These are phyloP conservation scores for Trichosporon sp. DNA, from an alignment of 1,284 basidiomycete genomes.

Conservation along the genomic window DNA sequence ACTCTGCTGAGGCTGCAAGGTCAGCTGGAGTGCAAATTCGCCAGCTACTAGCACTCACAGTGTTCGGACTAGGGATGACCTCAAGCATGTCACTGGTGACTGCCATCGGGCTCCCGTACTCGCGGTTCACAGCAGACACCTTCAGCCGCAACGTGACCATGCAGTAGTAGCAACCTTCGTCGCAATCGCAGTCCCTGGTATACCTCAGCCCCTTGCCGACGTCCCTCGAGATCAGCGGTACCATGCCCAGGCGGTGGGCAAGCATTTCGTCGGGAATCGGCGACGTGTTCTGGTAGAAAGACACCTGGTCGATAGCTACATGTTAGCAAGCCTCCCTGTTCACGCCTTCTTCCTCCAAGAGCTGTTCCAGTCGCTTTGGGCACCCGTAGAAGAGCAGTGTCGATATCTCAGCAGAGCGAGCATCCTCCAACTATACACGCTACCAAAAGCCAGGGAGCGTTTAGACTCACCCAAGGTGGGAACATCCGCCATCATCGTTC, in stretches of 20 bases:
- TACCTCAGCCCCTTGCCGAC: constrained; percentile 79
- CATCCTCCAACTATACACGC: not conserved
- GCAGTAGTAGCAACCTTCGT: constrained; percentile 51
- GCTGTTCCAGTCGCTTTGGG: not conserved
- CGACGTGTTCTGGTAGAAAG: constrained; percentile 85
- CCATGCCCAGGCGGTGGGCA: constrained; percentile 89
- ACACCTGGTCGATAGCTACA: constrained; percentile 94
- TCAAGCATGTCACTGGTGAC: constrained; percentile 49
- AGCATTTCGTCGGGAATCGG: constrained; percentile 97
- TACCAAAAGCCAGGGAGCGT: not conserved
- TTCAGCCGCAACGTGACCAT: constrained; percentile 46
- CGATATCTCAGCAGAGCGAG: not conserved
- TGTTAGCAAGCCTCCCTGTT: not conserved
- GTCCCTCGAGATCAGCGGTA: constrained; percentile 79
- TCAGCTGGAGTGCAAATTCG: not conserved
- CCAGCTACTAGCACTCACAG: constrained; percentile 14
- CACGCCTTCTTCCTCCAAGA: not conserved
- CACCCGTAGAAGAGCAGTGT: not conserved
- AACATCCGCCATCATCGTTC: constrained; percentile 92
- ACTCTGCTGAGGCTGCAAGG: constrained; percentile 20
- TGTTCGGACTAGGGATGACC: constrained; percentile 36
- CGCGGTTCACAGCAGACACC: constrained; percentile 26
- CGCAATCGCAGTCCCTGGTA: constrained; percentile 50
- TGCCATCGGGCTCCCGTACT: constrained; percentile 33
- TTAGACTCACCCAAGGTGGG: constrained; percentile 74